phyloP scores from a whole-genome alignment of 176 grass and related monocot species.

The Paspalum vaginatum region DNA sequence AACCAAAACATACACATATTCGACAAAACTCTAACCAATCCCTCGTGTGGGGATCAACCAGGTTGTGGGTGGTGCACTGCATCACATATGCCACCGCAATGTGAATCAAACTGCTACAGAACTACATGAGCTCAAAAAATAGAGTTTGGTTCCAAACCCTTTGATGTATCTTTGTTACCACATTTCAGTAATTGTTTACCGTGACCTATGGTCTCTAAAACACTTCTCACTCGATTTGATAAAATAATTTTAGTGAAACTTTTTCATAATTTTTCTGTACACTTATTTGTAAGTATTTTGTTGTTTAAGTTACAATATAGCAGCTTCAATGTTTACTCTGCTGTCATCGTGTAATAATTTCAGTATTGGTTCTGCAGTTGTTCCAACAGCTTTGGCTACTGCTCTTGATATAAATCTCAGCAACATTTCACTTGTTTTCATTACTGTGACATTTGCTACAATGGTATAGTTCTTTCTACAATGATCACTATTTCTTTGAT shows the following conservation, averaged over 20 bases:
- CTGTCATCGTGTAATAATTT: slow-evolving; percentile 23
- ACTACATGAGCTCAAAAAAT: slow-evolving; percentile 13
- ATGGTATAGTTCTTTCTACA: slow-evolving; percentile 71
- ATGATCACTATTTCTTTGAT: slow-evolving; percentile 20
- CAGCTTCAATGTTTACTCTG: slow-evolving; percentile 28
- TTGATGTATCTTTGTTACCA: not conserved
- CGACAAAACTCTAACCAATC: no score
- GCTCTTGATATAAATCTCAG: slow-evolving; percentile 96
- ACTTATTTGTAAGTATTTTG: not conserved
- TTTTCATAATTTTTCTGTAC: not conserved
- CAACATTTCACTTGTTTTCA: slow-evolving; percentile 97
- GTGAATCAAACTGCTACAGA: not conserved
- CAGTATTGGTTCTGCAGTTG: slow-evolving; percentile 67
- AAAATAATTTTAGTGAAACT: not conserved
- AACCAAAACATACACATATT: no score
- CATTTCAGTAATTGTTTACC: slow-evolving; percentile 21
- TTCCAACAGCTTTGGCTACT: slow-evolving; percentile 89
- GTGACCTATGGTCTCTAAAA: slow-evolving; percentile 1
- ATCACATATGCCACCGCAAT: not conserved
- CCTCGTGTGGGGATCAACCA: not conserved
- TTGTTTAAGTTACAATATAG: slow-evolving; percentile 5
- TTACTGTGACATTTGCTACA: slow-evolving; percentile 98
- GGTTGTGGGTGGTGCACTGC: not conserved
- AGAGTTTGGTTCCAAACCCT: not conserved
- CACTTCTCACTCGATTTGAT: not conserved